A percentile compares a stretch with the other conserved stretches of the same genome.
phyloP scores from a whole-genome alignment of 2,329 filamentous ascomycete genomes.

The Dactylellina sp. region DNA sequence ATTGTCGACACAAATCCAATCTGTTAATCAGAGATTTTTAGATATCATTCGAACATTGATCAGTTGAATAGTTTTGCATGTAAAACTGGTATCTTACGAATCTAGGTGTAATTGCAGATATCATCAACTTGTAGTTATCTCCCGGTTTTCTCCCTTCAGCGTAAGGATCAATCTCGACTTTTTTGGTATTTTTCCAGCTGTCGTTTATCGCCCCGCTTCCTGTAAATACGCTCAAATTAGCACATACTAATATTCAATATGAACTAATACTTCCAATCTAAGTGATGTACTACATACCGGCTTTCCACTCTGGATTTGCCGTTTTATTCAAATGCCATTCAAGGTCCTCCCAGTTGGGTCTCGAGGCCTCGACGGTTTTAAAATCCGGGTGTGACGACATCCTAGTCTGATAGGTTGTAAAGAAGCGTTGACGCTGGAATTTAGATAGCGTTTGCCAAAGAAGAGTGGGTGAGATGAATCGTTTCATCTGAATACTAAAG shows the following conservation, averaged over 20 bases:
- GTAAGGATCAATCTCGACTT: slow-evolving; percentile 80
- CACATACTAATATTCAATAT: no score
- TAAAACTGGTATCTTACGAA: slow-evolving; percentile 77
- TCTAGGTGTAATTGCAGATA: slow-evolving; percentile 82
- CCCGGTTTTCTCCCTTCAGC: slow-evolving; percentile 74
- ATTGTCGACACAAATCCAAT: slow-evolving; percentile 71
- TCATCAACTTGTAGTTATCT: slow-evolving; percentile 92
- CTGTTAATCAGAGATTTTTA: slow-evolving; percentile 15
- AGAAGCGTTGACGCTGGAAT: slow-evolving; percentile 6
- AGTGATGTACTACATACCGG: slow-evolving; percentile 62
- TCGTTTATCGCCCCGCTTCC: slow-evolving; percentile 59
- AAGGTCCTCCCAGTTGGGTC: slow-evolving; percentile 71
- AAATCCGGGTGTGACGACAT: slow-evolving; percentile 76
- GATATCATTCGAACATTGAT: neutral
- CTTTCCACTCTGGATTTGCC: slow-evolving; percentile 43
- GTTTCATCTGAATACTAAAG: slow-evolving; percentile 3
- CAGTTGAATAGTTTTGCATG: no score
- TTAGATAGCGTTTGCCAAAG: slow-evolving; percentile 11
- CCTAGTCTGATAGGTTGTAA: neutral
- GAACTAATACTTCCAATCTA: no score
- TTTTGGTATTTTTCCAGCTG: slow-evolving; percentile 70
- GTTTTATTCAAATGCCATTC: slow-evolving; percentile 53
- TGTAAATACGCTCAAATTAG: neutral
- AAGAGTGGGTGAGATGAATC: slow-evolving; percentile 14
- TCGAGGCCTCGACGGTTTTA: slow-evolving; percentile 75